Conservation (phyloP, 2,329 filamentous ascomycete species). For the Alternaria arbusti region DNA sequence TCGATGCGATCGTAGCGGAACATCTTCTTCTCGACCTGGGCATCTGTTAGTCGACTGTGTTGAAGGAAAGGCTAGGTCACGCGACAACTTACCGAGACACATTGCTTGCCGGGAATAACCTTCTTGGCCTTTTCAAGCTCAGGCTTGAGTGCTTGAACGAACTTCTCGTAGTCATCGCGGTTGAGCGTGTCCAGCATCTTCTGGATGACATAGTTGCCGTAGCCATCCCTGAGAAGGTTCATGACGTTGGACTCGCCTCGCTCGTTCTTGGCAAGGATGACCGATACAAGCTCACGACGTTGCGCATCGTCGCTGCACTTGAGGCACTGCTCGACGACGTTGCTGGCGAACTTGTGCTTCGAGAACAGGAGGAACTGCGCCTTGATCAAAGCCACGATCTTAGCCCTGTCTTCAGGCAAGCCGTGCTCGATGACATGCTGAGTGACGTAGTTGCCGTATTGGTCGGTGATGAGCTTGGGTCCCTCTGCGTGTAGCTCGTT, state of each 20-base stretch:
- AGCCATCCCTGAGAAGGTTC: constrained; percentile 85
- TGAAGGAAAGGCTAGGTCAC: background rate
- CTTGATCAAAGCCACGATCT: constrained; percentile 76
- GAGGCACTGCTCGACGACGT: constrained; percentile 95
- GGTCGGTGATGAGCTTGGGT: constrained; percentile 76
- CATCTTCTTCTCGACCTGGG: constrained; percentile 57
- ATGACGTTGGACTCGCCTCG: constrained; percentile 75
- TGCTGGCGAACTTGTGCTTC: constrained; percentile 96
- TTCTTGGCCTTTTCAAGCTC: constrained; percentile 55
- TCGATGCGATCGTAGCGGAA: constrained; percentile 49
- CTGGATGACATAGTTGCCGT: constrained; percentile 95
- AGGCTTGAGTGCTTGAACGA: constrained; percentile 51
- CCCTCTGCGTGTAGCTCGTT: constrained; percentile 78
- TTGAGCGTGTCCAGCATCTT: constrained; percentile 69
- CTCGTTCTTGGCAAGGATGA: constrained; percentile 56
- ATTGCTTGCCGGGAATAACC: constrained; percentile 51
- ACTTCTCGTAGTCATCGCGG: constrained; percentile 50
- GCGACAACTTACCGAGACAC: constrained; percentile 43
- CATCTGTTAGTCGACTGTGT: constrained; percentile 7
- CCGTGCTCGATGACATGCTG: constrained; percentile 89
- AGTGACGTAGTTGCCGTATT: constrained; percentile 95
- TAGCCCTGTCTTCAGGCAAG: constrained; percentile 71
- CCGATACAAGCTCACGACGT: constrained; percentile 68
- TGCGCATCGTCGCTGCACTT: constrained; percentile 72
- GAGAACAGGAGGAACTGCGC: constrained; percentile 75